Conservation (phyloP, 495 filamentous ascomycete species). For the Oidiodendron maius region DNA sequence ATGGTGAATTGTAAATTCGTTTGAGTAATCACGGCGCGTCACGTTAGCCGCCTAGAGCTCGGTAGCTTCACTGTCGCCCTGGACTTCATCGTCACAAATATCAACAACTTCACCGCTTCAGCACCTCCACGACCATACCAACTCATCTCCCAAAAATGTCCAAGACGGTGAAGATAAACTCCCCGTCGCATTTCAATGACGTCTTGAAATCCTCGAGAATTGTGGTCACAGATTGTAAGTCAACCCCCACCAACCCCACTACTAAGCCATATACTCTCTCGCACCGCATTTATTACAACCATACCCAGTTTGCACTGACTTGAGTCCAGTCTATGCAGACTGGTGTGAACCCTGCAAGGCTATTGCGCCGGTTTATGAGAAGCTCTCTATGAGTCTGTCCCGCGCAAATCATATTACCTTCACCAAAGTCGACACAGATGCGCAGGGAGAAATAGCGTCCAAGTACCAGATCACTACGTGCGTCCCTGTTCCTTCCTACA, state of each 20-base stretch:
- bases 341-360: slow-evolving; percentile 83
- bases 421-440: slow-evolving; percentile 78
- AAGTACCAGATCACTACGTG: slow-evolving; percentile 69
- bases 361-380: slow-evolving; percentile 79
- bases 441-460: slow-evolving; percentile 65
- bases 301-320: slow-evolving; percentile 12
- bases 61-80: background rate
- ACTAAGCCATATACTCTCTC: slow-evolving; percentile 2
- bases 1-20: no score
- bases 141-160: slow-evolving; percentile 40
- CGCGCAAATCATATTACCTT: slow-evolving; percentile 72
- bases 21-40: slow-evolving; percentile 2
- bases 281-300: slow-evolving; percentile 9
- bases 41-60: background rate
- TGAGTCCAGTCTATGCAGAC: slow-evolving; percentile 70
- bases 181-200: slow-evolving; percentile 61
- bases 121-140: slow-evolving; percentile 1
- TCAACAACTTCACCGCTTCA: slow-evolving; percentile 1
- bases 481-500: slow-evolving; percentile 44
- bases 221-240: slow-evolving; percentile 84
- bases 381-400: slow-evolving; percentile 66
- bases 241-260: slow-evolving; percentile 15
- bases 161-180: slow-evolving; percentile 63
- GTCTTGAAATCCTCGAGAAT: slow-evolving; percentile 62
- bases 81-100: no score